phyloP scores from a whole-genome alignment of 495 filamentous ascomycete species.

The Rhypophila decipiens region DNA sequence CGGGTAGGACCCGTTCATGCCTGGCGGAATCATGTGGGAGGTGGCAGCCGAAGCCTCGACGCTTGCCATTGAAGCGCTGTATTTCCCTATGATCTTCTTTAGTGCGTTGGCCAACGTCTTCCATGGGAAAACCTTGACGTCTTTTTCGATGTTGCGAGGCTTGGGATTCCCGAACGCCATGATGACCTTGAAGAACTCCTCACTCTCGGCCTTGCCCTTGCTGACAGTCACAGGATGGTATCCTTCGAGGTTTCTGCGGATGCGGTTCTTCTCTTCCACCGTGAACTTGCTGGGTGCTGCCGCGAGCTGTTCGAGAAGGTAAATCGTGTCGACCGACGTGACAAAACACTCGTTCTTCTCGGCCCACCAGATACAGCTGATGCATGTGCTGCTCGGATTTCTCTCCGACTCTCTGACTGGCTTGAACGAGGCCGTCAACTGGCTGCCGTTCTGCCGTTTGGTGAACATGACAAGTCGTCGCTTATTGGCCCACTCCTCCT shows the following conservation, averaged over 20 bases:
- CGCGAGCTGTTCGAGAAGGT: conserved; percentile 81
- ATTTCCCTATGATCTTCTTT: conserved; percentile 98
- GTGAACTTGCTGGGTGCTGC: conserved; percentile 66
- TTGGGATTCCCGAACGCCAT: conserved; percentile 96
- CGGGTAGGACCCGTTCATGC: conserved; percentile 29
- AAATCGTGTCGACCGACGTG: conserved; percentile 95
- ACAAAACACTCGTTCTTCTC: conserved; percentile 84
- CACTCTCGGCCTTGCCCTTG: conserved; percentile 83
- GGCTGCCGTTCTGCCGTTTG: conserved; percentile 68
- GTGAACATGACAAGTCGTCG: conserved; percentile 81
- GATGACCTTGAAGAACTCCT: conserved; percentile 97
- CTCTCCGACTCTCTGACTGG: conserved; percentile 64
- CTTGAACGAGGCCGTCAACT: conserved; percentile 65
- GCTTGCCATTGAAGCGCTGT: conserved; percentile 39
- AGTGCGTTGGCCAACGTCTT: conserved; percentile 72
- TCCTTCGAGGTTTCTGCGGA: conserved; percentile 88
- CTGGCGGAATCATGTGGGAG: conserved; percentile 20
- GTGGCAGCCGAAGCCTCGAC: conserved; percentile 8
- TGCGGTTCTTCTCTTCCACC: conserved; percentile 96
- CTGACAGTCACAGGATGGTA: conserved; percentile 86
- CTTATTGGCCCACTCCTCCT: conserved; percentile 68
- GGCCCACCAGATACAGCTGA: conserved; percentile 91
- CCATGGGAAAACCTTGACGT: conserved; percentile 98
- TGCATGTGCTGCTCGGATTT: conserved; percentile 68
- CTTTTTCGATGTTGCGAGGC: conserved; percentile 96